These are phyloP conservation scores for Penicillium fimorum DNA, from an alignment of 495 filamentous ascomycete genomes.

Conservation along the genomic window DNA sequence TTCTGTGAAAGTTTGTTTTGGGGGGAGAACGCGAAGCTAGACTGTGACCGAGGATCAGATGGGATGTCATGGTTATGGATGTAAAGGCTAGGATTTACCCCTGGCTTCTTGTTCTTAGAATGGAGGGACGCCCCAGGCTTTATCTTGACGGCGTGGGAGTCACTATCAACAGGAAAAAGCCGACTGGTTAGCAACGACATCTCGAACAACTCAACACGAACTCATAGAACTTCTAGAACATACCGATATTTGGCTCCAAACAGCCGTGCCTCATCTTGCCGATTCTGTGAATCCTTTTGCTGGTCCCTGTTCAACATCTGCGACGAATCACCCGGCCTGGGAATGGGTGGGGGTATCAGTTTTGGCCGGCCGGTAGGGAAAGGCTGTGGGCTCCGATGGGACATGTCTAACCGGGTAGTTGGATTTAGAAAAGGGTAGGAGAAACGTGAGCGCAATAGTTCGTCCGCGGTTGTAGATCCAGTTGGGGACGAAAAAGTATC, in stretches of 20 bases:
- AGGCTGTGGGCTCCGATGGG: conserved; percentile 8
- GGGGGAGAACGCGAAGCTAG: conserved; percentile 26
- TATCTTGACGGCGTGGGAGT: conserved; percentile 18
- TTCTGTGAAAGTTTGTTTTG: conserved; percentile 32
- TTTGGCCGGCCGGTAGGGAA: conserved; percentile 6
- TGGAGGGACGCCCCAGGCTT: conserved; percentile 15
- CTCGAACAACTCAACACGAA: background rate
- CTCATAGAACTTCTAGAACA: background rate
- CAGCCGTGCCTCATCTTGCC: conserved; percentile 28
- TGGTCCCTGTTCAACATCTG: conserved; percentile 24
- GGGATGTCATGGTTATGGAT: background rate
- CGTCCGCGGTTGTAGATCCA: conserved; percentile 24
- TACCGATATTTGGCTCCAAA: conserved; percentile 22
- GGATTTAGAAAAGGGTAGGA: conserved; percentile 28
- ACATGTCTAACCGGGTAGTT: conserved; percentile 31
- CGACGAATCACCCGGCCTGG: conserved; percentile 15
- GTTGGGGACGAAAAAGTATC: conserved; percentile 16
- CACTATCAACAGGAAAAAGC: conserved; percentile 9
- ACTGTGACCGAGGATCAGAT: conserved; percentile 12
- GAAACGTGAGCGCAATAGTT: conserved; percentile 26
- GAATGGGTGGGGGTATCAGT: conserved; percentile 10
- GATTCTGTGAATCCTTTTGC: conserved; percentile 12
- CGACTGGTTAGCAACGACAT: conserved; percentile 1
- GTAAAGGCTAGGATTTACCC: conserved; percentile 12
- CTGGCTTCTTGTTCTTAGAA: conserved; percentile 17